These are phyloP conservation scores for Tylopilus sp. DNA, from an alignment of 768 basidiomycete species.

Conservation along the genomic window DNA sequence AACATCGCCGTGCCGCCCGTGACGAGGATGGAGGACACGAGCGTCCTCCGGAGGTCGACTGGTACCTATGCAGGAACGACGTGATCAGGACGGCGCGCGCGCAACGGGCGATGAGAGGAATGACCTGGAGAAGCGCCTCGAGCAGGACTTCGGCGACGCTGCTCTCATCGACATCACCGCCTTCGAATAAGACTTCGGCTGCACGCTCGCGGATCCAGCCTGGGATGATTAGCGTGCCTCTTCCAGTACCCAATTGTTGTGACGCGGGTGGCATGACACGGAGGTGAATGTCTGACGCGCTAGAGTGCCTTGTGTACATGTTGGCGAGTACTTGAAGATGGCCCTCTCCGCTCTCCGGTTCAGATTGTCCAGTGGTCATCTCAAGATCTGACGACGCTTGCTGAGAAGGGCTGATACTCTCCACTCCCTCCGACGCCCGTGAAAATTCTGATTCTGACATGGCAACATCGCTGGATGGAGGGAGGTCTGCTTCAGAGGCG, in stretches of 20 bases:
- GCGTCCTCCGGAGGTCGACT: conserved; percentile 80
- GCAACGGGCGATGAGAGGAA: neutral
- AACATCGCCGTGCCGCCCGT: conserved; percentile 89
- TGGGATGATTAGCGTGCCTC: conserved; percentile 79
- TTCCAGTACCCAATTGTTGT: conserved; percentile 68
- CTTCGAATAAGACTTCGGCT: conserved; percentile 87
- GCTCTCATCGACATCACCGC: conserved; percentile 83
- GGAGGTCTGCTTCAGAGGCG: conserved; percentile 38
- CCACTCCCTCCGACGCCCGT: conserved; percentile 44
- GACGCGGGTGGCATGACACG: conserved; percentile 62
- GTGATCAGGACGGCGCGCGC: neutral
- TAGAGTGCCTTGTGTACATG: conserved; percentile 74
- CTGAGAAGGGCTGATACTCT: conserved; percentile 48
- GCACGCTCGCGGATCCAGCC: conserved; percentile 95
- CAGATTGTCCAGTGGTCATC: conserved; percentile 41
- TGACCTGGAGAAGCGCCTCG: conserved; percentile 71
- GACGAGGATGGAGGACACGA: conserved; percentile 82
- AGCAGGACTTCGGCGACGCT: conserved; percentile 82
- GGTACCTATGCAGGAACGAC: conserved; percentile 59
- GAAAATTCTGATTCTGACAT: conserved; percentile 69
- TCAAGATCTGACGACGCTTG: conserved; percentile 54
- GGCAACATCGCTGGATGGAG: conserved; percentile 52
- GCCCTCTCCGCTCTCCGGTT: conserved; percentile 18
- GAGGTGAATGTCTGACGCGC: conserved; percentile 70
- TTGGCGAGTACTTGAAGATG: conserved; percentile 59